Evolutionary conservation across 495 filamentous ascomycete species (phyloP), one percentile per base, ranked within the genome.

Genomic region (Podospora bellae-mahoneyi): DNA sequence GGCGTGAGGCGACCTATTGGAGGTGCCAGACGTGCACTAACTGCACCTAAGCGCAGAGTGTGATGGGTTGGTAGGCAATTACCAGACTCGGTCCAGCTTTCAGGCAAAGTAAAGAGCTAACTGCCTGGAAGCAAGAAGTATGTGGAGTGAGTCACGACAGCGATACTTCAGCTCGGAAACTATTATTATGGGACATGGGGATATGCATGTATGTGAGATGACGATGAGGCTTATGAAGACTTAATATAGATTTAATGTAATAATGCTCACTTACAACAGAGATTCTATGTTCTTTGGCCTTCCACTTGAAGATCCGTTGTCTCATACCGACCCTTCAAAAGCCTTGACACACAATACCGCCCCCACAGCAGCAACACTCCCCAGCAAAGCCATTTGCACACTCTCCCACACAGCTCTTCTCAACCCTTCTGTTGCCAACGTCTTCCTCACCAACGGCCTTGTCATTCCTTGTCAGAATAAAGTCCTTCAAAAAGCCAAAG

Each of bases 401-500:
- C 88, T 89, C 65, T 80, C 79, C 77, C 73, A 76, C 2, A 62
- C 55, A 48, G 75, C 65, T 5, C 28, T 39, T 55, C 71, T 71
- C 2, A 72, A 72, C 54, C 23, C 71, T 66, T 4, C 66, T 72
- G 73, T 74, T 54, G n/a, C 60, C 20, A 20, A 44, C 23, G 2
- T 80, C 82, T 53, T 80, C 19, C 13, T 54, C 30, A n/a, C 19
- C 30, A 18, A 1, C 28, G 0, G 27, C 15, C 7, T 48, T 32
- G 28, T 57, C 19, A 15, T 20, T 39, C 63, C 5, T 48, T 5
- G 15, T 16, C 18, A 7, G 44, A 1, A 67, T 65, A 28, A 77
- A 78, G 27, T 88, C 89, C 82, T 93, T 93, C 27, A 80, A 82
- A 66, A 90, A 90, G 0, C 91, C 91, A 74, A 94, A 94, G 4